These are phyloP conservation scores for Pistacia integerrima DNA, from an alignment of 345 rosid species.

Conservation along the genomic window DNA sequence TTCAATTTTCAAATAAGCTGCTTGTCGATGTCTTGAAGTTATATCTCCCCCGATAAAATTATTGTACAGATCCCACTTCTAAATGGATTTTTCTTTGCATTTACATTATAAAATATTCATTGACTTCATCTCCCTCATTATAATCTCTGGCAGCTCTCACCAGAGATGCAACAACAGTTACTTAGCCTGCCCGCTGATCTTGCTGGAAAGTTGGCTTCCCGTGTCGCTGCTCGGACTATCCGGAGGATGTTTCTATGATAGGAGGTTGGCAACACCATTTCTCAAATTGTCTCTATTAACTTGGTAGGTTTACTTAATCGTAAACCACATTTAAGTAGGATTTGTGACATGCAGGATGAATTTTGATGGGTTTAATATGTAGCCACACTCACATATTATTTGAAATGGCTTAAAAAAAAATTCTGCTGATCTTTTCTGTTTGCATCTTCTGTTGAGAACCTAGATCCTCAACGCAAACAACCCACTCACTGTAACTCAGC, in stretches of 20 bases:
- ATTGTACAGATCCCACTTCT: neutral
- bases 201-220: conserved; percentile 68
- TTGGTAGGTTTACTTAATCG: neutral
- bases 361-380: neutral
- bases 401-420: neutral
- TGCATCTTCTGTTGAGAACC: too few relatives aligned
- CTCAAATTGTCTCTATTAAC: conserved; percentile 2
- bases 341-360: neutral
- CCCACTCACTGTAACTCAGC: too few relatives aligned
- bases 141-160: conserved; percentile 60
- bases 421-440: neutral
- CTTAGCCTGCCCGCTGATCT: conserved; percentile 77
- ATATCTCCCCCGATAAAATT: neutral
- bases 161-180: conserved; percentile 72
- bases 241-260: conserved; percentile 63
- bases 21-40: neutral
- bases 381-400: neutral
- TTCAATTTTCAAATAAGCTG: neutral
- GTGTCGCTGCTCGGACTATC: conserved; percentile 76
- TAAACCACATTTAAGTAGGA: neutral
- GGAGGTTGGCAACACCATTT: neutral
- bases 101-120: neutral
- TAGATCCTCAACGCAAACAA: too few relatives aligned
- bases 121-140: neutral
- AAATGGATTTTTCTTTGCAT: neutral